Evolutionary conservation across 1,139 yeast genomes (phyloP), one percentile per base, ranked within the genome.

Genomic region (Geotrichum europaeum): DNA sequence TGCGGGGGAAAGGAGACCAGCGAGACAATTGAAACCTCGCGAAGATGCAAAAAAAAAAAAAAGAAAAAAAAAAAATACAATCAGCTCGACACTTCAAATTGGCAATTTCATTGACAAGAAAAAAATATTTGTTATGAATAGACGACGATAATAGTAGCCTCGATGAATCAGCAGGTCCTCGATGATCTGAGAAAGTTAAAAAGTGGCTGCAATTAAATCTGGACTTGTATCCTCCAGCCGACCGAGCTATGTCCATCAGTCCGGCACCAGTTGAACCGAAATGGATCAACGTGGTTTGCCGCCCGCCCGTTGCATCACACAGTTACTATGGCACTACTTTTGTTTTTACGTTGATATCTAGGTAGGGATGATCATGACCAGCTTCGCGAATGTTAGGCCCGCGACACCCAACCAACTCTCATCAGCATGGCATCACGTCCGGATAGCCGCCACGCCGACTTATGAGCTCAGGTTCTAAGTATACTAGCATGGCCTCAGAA

Each of bases 381-480:
- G 47, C 6, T n/a, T 36, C n/a, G 5, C 6, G 9, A 28, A 5
- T 28, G 10, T 9, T 28, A 5, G 32, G 32, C n/a, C n/a, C 40
- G 15, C 40, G n/a, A 10, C 40, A 15, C 40, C 9, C n/a, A 40
- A 15, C 3, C 13, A 7, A 40, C 10, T n/a, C 20, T 40, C 9
- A 7, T 36, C 43, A 50, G 12, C 51, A 4, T 6, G 15, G 22
- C 51, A 34, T 51, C 25, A 59, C 49, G 55, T 59, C 61, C 30
- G 61, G 55, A 25, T 36, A 32, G 18, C 54, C 58, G 24, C 61
- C 61, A 12, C 55, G 54, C 18, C 22, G n/a, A 18, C 56, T 51
- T 15, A 20, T 40, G 6, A 5, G 24, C 25, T 34, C 51, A 13
- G 59, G 59, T 13, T n/a, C 49, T 45, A 52, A 13, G 32, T 12